phyloP scores from a whole-genome alignment of 352 stramenopile genomes.

The Aphanomyces cochlioides region DNA sequence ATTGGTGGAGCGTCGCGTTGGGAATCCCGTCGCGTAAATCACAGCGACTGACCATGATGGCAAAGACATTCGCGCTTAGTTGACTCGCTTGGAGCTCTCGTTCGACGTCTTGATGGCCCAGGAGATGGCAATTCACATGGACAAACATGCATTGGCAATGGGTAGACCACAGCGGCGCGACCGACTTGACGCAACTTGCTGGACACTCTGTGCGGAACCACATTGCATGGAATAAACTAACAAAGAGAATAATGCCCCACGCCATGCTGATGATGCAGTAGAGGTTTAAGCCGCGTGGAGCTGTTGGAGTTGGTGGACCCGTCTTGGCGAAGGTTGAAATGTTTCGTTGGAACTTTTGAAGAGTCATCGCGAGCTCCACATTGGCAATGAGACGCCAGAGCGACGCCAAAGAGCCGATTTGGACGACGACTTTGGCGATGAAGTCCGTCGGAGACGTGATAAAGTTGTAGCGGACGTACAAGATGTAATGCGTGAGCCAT shows the following conservation, averaged over 20 bases:
- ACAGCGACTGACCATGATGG: not conserved
- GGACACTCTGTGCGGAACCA: not conserved
- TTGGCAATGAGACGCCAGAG: not conserved
- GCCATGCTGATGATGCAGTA: not conserved
- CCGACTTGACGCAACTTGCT: not conserved
- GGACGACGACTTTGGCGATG: not conserved
- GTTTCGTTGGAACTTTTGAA: not conserved
- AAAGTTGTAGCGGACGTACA: slow-evolving; percentile 4
- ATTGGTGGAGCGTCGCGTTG: not conserved
- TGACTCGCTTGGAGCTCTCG: not conserved
- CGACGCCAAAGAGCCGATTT: not conserved
- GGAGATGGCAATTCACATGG: not conserved
- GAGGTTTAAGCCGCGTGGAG: not conserved
- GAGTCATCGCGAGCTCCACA: not conserved
- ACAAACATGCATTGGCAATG: not conserved
- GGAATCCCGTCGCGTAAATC: not conserved
- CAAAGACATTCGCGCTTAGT: too few species aligned
- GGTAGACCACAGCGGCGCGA: not conserved
- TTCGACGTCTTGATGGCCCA: not conserved
- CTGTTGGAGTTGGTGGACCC: not conserved
- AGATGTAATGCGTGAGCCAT: not conserved
- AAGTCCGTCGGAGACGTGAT: not conserved
- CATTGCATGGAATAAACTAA: not conserved
- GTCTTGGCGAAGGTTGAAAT: not conserved
- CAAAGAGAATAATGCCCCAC: not conserved